Evolutionary conservation across 352 stramenopile species (phyloP).

Genomic region (Blastocystis sp.): DNA sequence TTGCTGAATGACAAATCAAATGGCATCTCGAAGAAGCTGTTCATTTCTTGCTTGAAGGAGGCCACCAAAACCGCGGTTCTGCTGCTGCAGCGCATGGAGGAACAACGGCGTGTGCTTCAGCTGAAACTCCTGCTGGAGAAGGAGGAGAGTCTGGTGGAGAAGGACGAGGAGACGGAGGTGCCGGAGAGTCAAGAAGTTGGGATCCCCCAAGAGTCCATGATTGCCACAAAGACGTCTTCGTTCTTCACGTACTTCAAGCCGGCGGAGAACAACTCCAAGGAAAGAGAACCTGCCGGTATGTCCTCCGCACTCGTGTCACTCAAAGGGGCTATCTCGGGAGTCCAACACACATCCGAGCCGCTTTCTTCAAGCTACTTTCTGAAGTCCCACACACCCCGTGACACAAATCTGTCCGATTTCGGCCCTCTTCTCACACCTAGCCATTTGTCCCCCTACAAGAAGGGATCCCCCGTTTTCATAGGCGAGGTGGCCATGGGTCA

Average conservation of each 20-base stretch:
- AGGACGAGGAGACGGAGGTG: background rate
- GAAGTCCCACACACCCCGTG: background rate
- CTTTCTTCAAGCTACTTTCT: conserved; percentile 16
- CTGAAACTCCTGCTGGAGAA: conserved; percentile 6
- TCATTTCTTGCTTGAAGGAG: conserved; percentile 28
- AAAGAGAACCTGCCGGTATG: background rate
- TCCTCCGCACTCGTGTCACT: background rate
- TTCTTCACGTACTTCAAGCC: conserved; percentile 27
- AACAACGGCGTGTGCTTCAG: background rate
- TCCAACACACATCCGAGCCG: background rate
- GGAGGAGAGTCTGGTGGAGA: background rate
- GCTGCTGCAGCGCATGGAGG: conserved; percentile 28
- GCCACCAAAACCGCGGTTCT: conserved; percentile 9
- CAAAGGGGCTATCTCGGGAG: background rate
- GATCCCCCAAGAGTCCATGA: background rate
- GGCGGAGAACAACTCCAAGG: background rate
- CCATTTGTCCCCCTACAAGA: background rate
- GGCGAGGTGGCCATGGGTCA: conserved; percentile 20
- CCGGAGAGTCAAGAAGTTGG: background rate
- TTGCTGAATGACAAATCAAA: conserved; percentile 5
- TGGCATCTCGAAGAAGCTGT: conserved; percentile 19
- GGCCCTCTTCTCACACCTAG: background rate
- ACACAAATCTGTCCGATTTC: conserved; percentile 1
- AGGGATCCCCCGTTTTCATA: conserved; percentile 62
- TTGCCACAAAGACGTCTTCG: background rate